Percentiles rank a stretch among this genome's conserved stretches.
Conservation (phyloP, 495 filamentous ascomycete genomes). For the Astrocystis sublimbata region DNA sequence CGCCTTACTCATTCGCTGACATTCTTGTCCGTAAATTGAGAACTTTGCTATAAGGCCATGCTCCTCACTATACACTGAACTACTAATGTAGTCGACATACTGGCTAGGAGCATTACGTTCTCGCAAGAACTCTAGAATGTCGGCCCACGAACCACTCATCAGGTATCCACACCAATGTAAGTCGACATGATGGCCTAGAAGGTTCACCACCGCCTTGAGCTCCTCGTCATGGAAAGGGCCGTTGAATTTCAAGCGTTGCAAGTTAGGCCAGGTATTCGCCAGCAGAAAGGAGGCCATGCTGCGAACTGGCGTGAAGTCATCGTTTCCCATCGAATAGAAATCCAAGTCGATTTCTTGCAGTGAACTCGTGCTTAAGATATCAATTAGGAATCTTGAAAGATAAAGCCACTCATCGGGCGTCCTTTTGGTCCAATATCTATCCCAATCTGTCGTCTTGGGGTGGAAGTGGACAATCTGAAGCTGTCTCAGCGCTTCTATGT, state of each 20-base stretch:
- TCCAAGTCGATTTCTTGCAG: background rate
- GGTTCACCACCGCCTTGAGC: background rate
- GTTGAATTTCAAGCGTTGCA: background rate
- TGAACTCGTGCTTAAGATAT: background rate
- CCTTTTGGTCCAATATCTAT: background rate
- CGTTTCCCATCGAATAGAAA: background rate
- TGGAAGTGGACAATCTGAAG: background rate
- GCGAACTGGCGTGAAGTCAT: background rate
- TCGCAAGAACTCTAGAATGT: slow-evolving; percentile 2
- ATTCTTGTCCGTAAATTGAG: background rate
- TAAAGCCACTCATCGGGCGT: background rate
- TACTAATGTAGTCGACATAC: background rate
- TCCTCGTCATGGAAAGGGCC: background rate
- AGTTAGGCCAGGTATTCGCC: background rate
- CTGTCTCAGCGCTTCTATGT: background rate
- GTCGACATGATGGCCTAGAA: background rate
- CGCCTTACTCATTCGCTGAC: background rate
- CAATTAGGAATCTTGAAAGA: background rate
- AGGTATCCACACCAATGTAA: slow-evolving; percentile 8
- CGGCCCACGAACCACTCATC: slow-evolving; percentile 3
- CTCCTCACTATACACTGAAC: too few relatives aligned
- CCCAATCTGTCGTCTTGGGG: background rate
- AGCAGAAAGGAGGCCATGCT: background rate
- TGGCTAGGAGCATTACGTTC: background rate
- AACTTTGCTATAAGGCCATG: too few relatives aligned